These are phyloP conservation scores for Phellinidium pouzarii DNA, from an alignment of 1,284 basidiomycete genomes.

Conservation along the genomic window DNA sequence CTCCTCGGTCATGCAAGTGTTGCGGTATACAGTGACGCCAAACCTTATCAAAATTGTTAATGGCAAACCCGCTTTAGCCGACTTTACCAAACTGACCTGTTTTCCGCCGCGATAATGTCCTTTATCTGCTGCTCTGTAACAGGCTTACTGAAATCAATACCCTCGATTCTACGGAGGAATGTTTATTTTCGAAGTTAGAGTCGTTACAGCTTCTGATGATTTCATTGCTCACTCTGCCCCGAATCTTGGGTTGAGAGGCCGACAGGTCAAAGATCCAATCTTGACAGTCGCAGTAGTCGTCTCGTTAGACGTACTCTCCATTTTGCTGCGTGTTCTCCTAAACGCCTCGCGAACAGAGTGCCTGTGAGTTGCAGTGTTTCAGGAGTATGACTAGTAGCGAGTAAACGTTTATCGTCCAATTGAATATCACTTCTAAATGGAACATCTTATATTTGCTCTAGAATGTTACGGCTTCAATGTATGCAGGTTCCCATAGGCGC, in stretches of 20 bases:
- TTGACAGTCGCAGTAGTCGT: not conserved
- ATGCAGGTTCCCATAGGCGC: not conserved
- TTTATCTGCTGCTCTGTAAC: constrained; percentile 14
- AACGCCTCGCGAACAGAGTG: too few relatives aligned
- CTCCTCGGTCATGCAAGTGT: constrained; percentile 23
- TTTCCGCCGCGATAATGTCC: constrained; percentile 17
- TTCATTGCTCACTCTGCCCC: not conserved
- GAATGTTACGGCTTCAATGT: not conserved
- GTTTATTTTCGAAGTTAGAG: not conserved
- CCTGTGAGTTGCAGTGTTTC: too few relatives aligned
- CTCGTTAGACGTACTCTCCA: not conserved
- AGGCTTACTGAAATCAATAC: constrained; percentile 22
- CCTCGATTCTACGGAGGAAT: constrained; percentile 14
- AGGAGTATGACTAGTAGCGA: not conserved
- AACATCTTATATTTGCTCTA: not conserved
- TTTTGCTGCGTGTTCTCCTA: too few relatives aligned
- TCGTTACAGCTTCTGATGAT: not conserved
- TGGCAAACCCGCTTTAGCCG: not conserved
- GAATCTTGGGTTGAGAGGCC: not conserved
- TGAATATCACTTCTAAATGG: not conserved
- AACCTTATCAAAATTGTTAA: constrained; percentile 17
- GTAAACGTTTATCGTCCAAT: not conserved
- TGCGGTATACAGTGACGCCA: constrained; percentile 25
- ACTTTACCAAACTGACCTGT: constrained; percentile 8
- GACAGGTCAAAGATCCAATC: not conserved